Evolutionary conservation across 1,284 basidiomycete genomes (phyloP).

Genomic region (Puccinia triticina): DNA sequence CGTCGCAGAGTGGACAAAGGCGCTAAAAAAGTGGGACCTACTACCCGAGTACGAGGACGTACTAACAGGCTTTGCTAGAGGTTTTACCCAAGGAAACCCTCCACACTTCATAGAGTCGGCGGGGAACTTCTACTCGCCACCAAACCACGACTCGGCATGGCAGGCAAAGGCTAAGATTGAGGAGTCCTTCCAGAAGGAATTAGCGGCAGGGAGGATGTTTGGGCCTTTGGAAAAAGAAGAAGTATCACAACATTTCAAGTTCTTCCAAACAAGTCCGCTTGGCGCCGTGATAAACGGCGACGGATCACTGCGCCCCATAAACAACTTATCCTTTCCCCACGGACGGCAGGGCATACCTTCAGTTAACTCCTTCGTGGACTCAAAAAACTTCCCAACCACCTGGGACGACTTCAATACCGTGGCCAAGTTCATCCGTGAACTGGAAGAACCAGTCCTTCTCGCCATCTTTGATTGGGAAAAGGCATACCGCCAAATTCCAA

Average conservation of each 20-base stretch:
- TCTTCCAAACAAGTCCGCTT: slow-evolving; percentile 2
- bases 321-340: neutral
- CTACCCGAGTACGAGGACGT: neutral
- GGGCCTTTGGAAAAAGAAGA: neutral
- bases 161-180: slow-evolving; percentile 12
- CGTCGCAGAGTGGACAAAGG: neutral
- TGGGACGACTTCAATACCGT: slow-evolving; percentile 21
- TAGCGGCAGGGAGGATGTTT: neutral
- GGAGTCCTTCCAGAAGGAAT: neutral
- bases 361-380: neutral
- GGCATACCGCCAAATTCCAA: no score
- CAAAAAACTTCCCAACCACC: neutral
- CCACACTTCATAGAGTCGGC: neutral
- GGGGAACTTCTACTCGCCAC: no score
- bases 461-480: neutral
- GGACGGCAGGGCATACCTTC: no score
- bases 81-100: slow-evolving; percentile 21
- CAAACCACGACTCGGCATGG: no score
- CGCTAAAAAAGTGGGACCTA: neutral
- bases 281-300: slow-evolving; percentile 8
- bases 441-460: neutral
- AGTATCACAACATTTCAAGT: neutral
- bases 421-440: neutral
- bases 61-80: neutral
- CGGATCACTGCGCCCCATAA: neutral